These are phyloP conservation scores for Heimioporus punctisporus DNA, from an alignment of 1,284 basidiomycete species.

Conservation along the genomic window DNA sequence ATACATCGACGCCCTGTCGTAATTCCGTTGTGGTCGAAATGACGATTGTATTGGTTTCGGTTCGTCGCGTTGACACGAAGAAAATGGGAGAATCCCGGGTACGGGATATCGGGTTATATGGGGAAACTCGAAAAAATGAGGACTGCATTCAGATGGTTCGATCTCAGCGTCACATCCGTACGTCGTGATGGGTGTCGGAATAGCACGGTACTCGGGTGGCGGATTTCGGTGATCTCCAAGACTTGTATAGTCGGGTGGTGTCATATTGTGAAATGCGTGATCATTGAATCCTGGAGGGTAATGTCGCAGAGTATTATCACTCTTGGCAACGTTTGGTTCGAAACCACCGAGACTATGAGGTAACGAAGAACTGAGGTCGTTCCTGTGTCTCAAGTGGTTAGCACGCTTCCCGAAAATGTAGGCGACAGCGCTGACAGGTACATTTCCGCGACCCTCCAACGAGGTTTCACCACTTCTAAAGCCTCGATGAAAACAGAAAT, in stretches of 20 bases:
- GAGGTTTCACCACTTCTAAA: conserved; percentile 40
- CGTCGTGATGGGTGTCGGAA: conserved; percentile 8
- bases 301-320: conserved; percentile 4
- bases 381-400: conserved; percentile 17
- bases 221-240: conserved; percentile 11
- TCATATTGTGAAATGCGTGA: conserved; percentile 3
- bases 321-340: conserved; percentile 19
- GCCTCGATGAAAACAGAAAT: conserved; percentile 41
- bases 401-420: neutral
- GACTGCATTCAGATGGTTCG: conserved; percentile 10
- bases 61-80: conserved; percentile 7
- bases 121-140: conserved; percentile 30
- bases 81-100: conserved; percentile 20
- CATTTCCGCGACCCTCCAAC: conserved; percentile 45
- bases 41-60: conserved; percentile 6
- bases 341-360: conserved; percentile 29
- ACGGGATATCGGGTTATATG: conserved; percentile 31
- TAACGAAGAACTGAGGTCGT: conserved; percentile 28
- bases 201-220: conserved; percentile 15
- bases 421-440: conserved; percentile 42
- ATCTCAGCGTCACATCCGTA: conserved; percentile 10
- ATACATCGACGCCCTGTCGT: conserved; percentile 10
- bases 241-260: conserved; percentile 15
- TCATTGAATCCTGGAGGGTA: conserved; percentile 11
- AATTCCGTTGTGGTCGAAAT: conserved; percentile 13